These are phyloP conservation scores for Apiospora rasikravindrae DNA, from an alignment of 2,329 filamentous ascomycete species.

Conservation along the genomic window DNA sequence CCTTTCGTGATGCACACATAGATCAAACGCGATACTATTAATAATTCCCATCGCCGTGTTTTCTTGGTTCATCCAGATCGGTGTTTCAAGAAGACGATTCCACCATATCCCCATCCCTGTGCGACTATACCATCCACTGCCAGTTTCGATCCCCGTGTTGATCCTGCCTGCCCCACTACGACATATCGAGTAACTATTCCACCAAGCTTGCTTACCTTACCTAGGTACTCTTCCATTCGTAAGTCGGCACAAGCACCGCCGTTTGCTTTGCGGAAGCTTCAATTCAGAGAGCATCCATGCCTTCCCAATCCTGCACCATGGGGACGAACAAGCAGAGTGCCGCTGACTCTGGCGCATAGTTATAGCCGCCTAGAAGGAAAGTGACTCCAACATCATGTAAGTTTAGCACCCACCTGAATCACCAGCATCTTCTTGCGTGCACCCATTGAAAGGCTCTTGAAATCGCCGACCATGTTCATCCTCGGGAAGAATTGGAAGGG, in stretches of 20 bases:
- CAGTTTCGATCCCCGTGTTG: not conserved
- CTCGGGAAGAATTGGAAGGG: not conserved
- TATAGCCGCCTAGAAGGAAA: not conserved
- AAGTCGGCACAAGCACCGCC: not conserved
- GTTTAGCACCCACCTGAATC: not conserved
- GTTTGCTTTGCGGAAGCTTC: not conserved
- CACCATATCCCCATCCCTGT: not conserved
- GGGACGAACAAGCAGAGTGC: not conserved
- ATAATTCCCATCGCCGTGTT: slow-evolving; percentile 4
- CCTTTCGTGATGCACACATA: not conserved
- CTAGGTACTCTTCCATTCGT: not conserved
- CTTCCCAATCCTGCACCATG: not conserved
- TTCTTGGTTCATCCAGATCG: not conserved
- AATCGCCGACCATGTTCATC: not conserved
- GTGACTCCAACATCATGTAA: not conserved
- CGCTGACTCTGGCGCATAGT: not conserved
- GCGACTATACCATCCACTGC: slow-evolving; percentile 6
- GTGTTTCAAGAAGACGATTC: not conserved
- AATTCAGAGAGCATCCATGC: not conserved
- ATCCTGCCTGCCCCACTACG: not conserved
- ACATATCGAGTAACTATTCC: not conserved
- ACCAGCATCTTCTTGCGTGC: not conserved
- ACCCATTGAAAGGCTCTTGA: not conserved
- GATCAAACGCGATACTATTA: not conserved
- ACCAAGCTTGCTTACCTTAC: not conserved